phyloP scores from a whole-genome alignment of 2,329 filamentous ascomycete genomes.

The Colletotrichum lindemuthianum region DNA sequence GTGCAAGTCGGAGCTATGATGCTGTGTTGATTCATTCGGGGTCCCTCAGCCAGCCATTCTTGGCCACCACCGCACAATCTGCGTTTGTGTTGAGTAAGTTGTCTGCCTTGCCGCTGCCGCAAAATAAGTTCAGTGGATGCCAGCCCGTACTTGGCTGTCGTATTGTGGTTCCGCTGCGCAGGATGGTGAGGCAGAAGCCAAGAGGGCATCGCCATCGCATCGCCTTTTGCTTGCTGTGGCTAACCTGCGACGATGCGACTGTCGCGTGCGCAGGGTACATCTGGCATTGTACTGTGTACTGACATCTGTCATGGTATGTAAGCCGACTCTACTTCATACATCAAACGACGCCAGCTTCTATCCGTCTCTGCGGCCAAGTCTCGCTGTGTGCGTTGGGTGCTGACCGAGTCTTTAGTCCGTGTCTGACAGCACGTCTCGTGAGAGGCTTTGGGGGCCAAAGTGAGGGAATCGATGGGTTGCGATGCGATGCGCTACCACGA shows the following conservation, averaged over 20 bases:
- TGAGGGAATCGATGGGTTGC: constrained; percentile 4
- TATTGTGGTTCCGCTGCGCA: not conserved
- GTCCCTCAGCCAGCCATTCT: constrained; percentile 25
- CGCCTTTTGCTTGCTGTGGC: not conserved
- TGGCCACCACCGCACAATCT: constrained; percentile 2
- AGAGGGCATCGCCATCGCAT: constrained; percentile 2
- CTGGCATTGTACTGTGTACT: no score
- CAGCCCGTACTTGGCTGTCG: not conserved
- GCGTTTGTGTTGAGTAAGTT: no score
- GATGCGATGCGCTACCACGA: no score
- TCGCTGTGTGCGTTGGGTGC: not conserved
- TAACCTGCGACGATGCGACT: not conserved
- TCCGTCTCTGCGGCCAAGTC: no score
- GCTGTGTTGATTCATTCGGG: constrained; percentile 30
- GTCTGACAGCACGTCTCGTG: not conserved
- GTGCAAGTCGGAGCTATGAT: constrained; percentile 27
- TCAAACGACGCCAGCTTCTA: no score
- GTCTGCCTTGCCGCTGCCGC: no score
- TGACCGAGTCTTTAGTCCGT: not conserved
- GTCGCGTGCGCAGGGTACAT: not conserved
- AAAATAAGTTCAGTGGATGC: not conserved
- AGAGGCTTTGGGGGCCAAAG: constrained; percentile 12
- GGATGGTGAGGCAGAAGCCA: constrained; percentile 24
- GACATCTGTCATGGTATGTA: no score
- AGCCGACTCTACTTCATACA: no score